Percentiles rank a stretch among this genome's conserved stretches.
Evolutionary conservation across 495 filamentous ascomycete genomes (phyloP).

Genomic region (Zalerion maritima): DNA sequence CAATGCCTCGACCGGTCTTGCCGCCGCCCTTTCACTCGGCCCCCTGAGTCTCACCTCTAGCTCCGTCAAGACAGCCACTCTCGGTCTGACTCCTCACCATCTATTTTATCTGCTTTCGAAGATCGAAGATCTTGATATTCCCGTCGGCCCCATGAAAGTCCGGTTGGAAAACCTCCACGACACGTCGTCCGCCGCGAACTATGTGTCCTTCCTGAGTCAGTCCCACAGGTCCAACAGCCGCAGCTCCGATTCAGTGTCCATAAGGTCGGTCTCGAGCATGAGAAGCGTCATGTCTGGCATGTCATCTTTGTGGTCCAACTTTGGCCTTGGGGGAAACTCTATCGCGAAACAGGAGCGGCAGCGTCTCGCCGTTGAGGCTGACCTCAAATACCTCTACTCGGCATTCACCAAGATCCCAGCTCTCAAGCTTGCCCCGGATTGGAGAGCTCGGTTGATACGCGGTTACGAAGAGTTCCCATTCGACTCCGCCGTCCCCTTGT

Average conservation of each 20-base stretch:
- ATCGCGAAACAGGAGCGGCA: slow-evolving; percentile 71
- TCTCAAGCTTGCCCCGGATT: slow-evolving; percentile 74
- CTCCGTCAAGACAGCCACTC: slow-evolving; percentile 72
- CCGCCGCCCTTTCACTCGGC: slow-evolving; percentile 73
- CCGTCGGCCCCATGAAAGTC: slow-evolving; percentile 90
- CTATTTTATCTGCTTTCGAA: slow-evolving; percentile 90
- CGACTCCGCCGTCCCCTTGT: slow-evolving; percentile 89
- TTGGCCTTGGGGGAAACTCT: slow-evolving; percentile 60
- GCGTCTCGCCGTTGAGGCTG: slow-evolving; percentile 67
- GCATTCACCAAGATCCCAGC: slow-evolving; percentile 97
- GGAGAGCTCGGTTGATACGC: slow-evolving; percentile 70
- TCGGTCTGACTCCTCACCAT: slow-evolving; percentile 93
- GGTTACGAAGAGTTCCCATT: slow-evolving; percentile 98
- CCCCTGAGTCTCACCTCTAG: slow-evolving; percentile 72
- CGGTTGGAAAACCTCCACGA: slow-evolving; percentile 88
- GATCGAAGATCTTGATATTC: slow-evolving; percentile 81
- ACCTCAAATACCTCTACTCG: slow-evolving; percentile 91
- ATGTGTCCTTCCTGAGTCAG: slow-evolving; percentile 88
- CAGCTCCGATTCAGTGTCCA: slow-evolving; percentile 72
- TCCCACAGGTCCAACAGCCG: slow-evolving; percentile 58
- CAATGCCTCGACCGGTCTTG: slow-evolving; percentile 56
- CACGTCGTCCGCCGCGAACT: slow-evolving; percentile 70
- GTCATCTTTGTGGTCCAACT: slow-evolving; percentile 79
- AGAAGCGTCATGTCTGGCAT: slow-evolving; percentile 95
- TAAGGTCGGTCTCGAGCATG: slow-evolving; percentile 90